Evolutionary conservation across 2,329 filamentous ascomycete genomes (phyloP).

Genomic region (Hymenotorrendiella dingleyae): DNA sequence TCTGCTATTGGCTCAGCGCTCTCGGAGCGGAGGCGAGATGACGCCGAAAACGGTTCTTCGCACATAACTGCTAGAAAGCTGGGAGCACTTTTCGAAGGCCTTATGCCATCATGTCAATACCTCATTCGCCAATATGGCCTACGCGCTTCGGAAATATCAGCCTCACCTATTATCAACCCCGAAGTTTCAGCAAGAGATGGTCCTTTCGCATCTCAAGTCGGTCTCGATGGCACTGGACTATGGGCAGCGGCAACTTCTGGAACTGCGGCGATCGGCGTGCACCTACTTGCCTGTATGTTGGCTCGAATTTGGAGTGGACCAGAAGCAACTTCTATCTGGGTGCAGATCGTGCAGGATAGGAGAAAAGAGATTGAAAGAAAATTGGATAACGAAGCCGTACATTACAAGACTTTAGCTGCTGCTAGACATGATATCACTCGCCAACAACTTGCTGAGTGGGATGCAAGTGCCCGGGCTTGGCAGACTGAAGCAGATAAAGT

Average conservation of each 20-base stretch:
- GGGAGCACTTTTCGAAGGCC: slow-evolving; percentile 33
- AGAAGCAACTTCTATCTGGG: slow-evolving; percentile 32
- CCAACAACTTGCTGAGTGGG: slow-evolving; percentile 26
- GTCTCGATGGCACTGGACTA: slow-evolving; percentile 23
- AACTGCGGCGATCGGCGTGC: slow-evolving; percentile 16
- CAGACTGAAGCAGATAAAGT: slow-evolving; percentile 24
- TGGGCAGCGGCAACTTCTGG: slow-evolving; percentile 30
- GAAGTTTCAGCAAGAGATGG: slow-evolving; percentile 4
- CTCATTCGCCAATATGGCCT: slow-evolving; percentile 13
- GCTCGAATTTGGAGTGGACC: slow-evolving; percentile 25
- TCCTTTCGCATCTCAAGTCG: slow-evolving; percentile 11
- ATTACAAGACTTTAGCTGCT: slow-evolving; percentile 7
- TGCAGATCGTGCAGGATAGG: slow-evolving; percentile 25
- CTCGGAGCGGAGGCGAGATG: slow-evolving; percentile 24
- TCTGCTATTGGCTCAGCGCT: slow-evolving; percentile 28
- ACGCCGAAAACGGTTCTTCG: slow-evolving; percentile 33
- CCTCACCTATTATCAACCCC: neutral
- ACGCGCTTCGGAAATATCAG: slow-evolving; percentile 3
- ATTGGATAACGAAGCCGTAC: neutral
- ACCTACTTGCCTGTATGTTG: slow-evolving; percentile 32
- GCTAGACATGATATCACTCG: slow-evolving; percentile 17
- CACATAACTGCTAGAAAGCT: slow-evolving; percentile 36
- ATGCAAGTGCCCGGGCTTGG: slow-evolving; percentile 30
- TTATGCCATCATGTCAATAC: slow-evolving; percentile 25
- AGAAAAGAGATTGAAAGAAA: slow-evolving; percentile 4